Conservation (phyloP, 2,329 filamentous ascomycete genomes). For the Aureobasidium uvarum region DNA sequence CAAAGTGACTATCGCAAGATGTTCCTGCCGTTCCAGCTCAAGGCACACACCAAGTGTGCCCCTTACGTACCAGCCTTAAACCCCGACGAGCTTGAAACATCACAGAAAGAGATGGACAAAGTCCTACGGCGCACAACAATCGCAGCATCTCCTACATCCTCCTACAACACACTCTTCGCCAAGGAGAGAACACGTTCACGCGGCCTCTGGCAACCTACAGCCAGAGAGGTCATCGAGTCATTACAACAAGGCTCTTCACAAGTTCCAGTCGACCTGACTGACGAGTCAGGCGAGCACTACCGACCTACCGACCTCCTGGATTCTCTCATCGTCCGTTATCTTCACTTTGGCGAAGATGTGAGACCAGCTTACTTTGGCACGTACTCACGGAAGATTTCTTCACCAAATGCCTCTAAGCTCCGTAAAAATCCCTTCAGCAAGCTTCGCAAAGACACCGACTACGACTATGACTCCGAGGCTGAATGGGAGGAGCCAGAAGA, state of each 20-base stretch:
- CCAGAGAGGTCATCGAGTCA: conserved; percentile 45
- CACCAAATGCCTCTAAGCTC: conserved; percentile 45
- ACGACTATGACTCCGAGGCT: conserved; percentile 81
- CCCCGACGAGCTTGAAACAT: neutral
- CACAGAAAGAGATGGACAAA: conserved; percentile 19
- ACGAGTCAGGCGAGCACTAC: conserved; percentile 35
- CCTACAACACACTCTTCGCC: conserved; percentile 6
- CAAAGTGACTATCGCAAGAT: conserved; percentile 52
- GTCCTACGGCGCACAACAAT: neutral
- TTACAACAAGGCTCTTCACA: conserved; percentile 46
- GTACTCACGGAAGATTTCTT: conserved; percentile 59
- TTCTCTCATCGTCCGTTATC: conserved; percentile 61
- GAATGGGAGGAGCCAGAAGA: conserved; percentile 81
- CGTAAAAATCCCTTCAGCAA: conserved; percentile 56
- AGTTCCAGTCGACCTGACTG: conserved; percentile 46
- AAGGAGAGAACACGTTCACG: conserved; percentile 15
- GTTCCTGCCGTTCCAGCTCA: conserved; percentile 80
- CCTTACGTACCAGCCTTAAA: conserved; percentile 51
- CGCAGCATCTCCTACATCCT: neutral
- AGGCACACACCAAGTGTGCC: conserved; percentile 70
- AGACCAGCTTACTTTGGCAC: conserved; percentile 70
- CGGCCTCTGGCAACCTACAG: conserved; percentile 29
- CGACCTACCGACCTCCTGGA: conserved; percentile 49
- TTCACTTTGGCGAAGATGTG: conserved; percentile 62
- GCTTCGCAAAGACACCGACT: conserved; percentile 64